A percentile compares a stretch with the other conserved stretches of the same genome.
Conservation (phyloP, 2,329 filamentous ascomycete genomes). For the Myriosclerotinia duriaeana region DNA sequence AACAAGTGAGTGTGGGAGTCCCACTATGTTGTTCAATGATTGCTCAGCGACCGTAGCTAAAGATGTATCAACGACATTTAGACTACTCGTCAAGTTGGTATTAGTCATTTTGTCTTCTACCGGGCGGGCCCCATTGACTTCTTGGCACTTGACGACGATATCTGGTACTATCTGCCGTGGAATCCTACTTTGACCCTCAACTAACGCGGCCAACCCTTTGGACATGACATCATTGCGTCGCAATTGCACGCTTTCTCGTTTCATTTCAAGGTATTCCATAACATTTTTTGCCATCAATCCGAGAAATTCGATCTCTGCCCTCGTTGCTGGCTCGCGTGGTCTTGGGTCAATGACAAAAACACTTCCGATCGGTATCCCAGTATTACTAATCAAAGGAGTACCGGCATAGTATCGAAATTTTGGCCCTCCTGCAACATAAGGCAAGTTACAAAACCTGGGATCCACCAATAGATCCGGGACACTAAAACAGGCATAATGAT, state of each 20-base stretch:
- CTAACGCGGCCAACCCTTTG: constrained; percentile 52
- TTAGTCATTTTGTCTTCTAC: constrained; percentile 5
- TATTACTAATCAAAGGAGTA: constrained; percentile 24
- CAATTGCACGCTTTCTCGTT: constrained; percentile 50
- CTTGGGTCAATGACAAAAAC: constrained; percentile 58
- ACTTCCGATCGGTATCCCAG: constrained; percentile 49
- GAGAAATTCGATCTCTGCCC: constrained; percentile 52
- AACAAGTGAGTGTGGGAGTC: background rate
- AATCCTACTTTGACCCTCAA: constrained; percentile 43
- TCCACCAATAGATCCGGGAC: constrained; percentile 25
- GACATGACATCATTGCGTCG: constrained; percentile 52
- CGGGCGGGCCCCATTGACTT: background rate
- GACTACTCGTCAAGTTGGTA: background rate
- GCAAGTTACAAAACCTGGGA: constrained; percentile 25
- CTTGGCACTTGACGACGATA: constrained; percentile 1
- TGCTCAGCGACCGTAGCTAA: constrained; percentile 11
- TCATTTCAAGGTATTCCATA: constrained; percentile 60
- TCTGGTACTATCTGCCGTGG: constrained; percentile 4
- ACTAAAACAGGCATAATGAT: constrained; percentile 26
- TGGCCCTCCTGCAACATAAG: constrained; percentile 27
- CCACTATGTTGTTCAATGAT: constrained; percentile 16
- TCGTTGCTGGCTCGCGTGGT: constrained; percentile 48
- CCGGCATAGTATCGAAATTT: constrained; percentile 28
- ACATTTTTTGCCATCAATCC: constrained; percentile 54
- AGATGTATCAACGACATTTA: background rate